Evolutionary conservation across 495 filamentous ascomycete genomes (phyloP).

Genomic region (Aspergillus egyptiacus): DNA sequence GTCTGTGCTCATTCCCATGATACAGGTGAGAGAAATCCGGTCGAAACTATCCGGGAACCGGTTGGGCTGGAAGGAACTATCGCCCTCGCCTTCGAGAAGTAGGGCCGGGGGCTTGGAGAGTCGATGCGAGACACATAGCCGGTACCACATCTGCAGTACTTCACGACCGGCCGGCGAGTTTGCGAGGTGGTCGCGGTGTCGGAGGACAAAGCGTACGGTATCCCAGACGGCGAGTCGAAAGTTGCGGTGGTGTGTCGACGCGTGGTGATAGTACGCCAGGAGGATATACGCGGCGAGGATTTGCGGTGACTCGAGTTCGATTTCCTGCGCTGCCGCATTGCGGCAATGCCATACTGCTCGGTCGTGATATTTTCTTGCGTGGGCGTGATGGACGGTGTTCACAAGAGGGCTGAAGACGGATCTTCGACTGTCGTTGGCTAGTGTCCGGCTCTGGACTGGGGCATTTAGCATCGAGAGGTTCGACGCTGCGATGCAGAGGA

Average conservation of each 20-base stretch:
- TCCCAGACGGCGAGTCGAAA: slow-evolving; percentile 15
- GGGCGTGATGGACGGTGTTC: slow-evolving; percentile 1
- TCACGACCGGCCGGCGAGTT: background rate
- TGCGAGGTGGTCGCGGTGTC: background rate
- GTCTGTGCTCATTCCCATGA: slow-evolving; percentile 12
- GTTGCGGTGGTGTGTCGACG: slow-evolving; percentile 12
- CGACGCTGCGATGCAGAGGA: slow-evolving; percentile 15
- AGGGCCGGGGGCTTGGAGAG: slow-evolving; percentile 14
- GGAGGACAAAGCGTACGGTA: slow-evolving; percentile 10
- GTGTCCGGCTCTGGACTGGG: slow-evolving; percentile 5
- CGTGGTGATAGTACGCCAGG: slow-evolving; percentile 18
- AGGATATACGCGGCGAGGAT: slow-evolving; percentile 2
- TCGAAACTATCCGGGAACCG: slow-evolving; percentile 11
- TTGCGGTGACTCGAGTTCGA: background rate
- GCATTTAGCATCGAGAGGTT: slow-evolving; percentile 18
- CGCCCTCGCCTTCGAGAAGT: slow-evolving; percentile 16
- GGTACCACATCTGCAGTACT: slow-evolving; percentile 18
- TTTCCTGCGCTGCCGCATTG: background rate
- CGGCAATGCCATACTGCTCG: background rate
- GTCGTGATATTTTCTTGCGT: slow-evolving; percentile 10
- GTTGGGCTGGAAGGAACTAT: slow-evolving; percentile 11
- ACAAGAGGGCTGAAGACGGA: slow-evolving; percentile 13
- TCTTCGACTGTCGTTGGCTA: background rate
- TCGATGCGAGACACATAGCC: slow-evolving; percentile 16
- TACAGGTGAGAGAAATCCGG: slow-evolving; percentile 13